These are phyloP conservation scores for Paxillus ammoniavirescens DNA, from an alignment of 768 basidiomycete species.

Conservation along the genomic window DNA sequence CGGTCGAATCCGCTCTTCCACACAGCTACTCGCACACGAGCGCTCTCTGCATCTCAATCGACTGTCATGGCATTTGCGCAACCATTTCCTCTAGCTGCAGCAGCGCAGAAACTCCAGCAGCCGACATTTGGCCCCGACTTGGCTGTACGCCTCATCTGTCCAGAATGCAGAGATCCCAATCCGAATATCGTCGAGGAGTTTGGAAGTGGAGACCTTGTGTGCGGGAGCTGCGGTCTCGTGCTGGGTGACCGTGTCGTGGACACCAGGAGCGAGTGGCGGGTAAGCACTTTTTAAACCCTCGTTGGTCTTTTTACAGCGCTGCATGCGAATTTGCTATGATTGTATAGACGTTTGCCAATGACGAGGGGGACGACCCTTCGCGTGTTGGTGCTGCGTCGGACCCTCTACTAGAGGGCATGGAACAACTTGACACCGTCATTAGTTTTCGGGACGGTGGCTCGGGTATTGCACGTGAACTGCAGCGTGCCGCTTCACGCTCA, in stretches of 20 bases:
- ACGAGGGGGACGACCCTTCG: slow-evolving; percentile 98
- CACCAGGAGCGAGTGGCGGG: slow-evolving; percentile 97
- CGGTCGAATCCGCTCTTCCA: slow-evolving; percentile 10
- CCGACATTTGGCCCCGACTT: slow-evolving; percentile 78
- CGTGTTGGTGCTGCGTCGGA: slow-evolving; percentile 98
- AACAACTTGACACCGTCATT: slow-evolving; percentile 93
- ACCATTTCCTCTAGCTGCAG: slow-evolving; percentile 74
- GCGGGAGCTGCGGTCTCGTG: slow-evolving; percentile 90
- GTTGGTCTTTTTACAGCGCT: slow-evolving; percentile 13
- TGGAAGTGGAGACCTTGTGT: slow-evolving; percentile 95
- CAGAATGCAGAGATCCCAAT: slow-evolving; percentile 91
- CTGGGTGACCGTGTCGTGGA: slow-evolving; percentile 96
- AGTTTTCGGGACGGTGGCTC: slow-evolving; percentile 94
- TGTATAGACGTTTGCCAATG: slow-evolving; percentile 95
- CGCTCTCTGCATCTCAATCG: slow-evolving; percentile 1
- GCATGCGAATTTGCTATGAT: slow-evolving; percentile 19
- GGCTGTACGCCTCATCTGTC: slow-evolving; percentile 88
- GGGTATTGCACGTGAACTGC: slow-evolving; percentile 87
- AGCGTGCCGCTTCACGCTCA: slow-evolving; percentile 85
- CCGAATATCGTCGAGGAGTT: slow-evolving; percentile 98
- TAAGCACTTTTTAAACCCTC: slow-evolving; percentile 43
- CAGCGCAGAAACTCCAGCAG: slow-evolving; percentile 47
- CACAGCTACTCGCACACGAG: slow-evolving; percentile 15
- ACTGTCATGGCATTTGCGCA: slow-evolving; percentile 63
- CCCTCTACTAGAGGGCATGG: slow-evolving; percentile 90